Conservation (phyloP, 2,329 filamentous ascomycete genomes). For the Bisporella sp. region DNA sequence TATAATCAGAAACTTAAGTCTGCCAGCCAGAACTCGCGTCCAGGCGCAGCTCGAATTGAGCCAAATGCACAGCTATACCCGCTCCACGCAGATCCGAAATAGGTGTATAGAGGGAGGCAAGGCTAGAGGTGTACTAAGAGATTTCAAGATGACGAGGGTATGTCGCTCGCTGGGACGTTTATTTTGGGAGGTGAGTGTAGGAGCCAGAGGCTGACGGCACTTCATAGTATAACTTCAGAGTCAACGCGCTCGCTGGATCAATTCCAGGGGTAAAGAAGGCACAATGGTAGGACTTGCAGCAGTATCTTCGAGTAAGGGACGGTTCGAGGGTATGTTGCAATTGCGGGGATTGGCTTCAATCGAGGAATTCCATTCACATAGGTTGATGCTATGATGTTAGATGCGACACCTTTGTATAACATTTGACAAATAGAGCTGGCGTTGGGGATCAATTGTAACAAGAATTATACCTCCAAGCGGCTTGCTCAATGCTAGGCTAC, state of each 20-base stretch:
- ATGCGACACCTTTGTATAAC: too few species aligned
- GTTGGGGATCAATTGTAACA: too few species aligned
- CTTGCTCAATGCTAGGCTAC: too few species aligned
- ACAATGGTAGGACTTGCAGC: constrained; percentile 63
- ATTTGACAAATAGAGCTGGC: too few species aligned
- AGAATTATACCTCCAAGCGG: too few species aligned
- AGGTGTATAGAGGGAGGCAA: constrained; percentile 90
- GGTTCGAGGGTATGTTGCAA: too few species aligned
- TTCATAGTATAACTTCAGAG: constrained; percentile 79
- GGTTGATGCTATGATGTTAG: too few species aligned
- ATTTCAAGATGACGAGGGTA: constrained; percentile 89
- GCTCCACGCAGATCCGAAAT: constrained; percentile 89
- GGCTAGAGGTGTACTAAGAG: constrained; percentile 80
- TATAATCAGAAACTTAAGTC: constrained; percentile 85
- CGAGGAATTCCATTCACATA: too few species aligned
- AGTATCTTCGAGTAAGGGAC: too few species aligned
- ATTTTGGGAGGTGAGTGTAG: neutral
- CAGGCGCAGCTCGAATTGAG: constrained; percentile 89
- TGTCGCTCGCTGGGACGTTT: constrained; percentile 30
- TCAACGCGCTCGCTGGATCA: constrained; percentile 78
- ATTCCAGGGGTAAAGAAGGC: constrained; percentile 93
- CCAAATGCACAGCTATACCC: constrained; percentile 94
- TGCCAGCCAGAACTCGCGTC: constrained; percentile 74
- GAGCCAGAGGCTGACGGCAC: neutral
- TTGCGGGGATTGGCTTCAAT: too few species aligned